Conservation (phyloP, 2,329 filamentous ascomycete genomes). For the Penicillium sp. region DNA sequence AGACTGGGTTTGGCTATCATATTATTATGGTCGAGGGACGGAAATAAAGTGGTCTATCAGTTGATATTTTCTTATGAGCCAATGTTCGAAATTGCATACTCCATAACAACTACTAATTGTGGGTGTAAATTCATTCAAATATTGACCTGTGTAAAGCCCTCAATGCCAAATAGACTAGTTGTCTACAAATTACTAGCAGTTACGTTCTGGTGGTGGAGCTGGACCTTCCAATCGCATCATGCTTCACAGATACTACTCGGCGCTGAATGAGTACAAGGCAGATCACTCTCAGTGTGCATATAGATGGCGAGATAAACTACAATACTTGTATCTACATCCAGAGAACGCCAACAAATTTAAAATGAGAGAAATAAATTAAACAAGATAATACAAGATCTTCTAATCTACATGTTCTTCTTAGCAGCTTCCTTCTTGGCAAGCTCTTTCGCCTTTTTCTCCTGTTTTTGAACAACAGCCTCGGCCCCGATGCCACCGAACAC, state of each 20-base stretch:
- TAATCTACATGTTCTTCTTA: conserved; percentile 33
- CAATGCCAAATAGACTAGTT: no score
- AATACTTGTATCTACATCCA: background rate
- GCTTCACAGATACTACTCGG: no score
- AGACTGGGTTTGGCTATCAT: conserved; percentile 69
- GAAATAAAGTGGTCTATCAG: conserved; percentile 46
- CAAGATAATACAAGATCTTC: conserved; percentile 1
- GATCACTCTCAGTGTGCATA: no score
- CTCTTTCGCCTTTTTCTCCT: conserved; percentile 83
- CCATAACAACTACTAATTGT: no score
- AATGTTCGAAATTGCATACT: background rate
- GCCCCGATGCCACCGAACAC: conserved; percentile 96
- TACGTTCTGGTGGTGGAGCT: no score
- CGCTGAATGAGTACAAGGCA: no score
- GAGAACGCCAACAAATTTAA: no score
- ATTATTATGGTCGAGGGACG: conserved; percentile 70
- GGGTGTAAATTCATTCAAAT: no score
- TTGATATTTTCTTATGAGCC: background rate
- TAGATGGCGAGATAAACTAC: background rate
- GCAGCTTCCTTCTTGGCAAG: conserved; percentile 56
- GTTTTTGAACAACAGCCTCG: conserved; percentile 78
- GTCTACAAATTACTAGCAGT: no score
- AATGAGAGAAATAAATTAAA: conserved; percentile 1
- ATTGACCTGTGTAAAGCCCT: no score
- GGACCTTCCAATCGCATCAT: no score